Evolutionary conservation across 1,139 yeast species (phyloP), one percentile per base, ranked within the genome.

Genomic region (Debaryomyces sp.): DNA sequence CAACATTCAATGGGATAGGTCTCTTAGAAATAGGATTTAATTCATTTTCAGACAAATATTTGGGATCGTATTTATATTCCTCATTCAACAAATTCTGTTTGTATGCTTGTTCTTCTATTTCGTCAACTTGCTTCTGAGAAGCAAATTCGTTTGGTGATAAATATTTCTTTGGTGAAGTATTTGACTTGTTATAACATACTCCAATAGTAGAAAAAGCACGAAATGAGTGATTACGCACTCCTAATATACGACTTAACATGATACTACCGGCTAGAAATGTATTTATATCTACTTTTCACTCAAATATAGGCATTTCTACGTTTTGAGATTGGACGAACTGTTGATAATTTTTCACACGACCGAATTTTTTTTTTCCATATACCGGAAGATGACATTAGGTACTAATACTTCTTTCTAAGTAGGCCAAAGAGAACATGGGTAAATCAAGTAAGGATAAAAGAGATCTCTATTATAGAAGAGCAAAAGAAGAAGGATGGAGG

Each of bases 401-500:
- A 4, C 8, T 22, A 8, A 21, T 35, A 15, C 12, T 24, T 37
- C 41, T 37, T 24, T 26, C 18, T 23, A 7, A 15, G 5, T 37
- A 23, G 13, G 12, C 18, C 41, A 23, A 12, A 35, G 32, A 10
- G 15, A 44, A 12, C 23, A 92, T 94, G 98, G 98, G 99, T 45
- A 91, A 92, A 66, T 86, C 95, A 58, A 89, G 96, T 70, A 94
- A 94, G 64, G 99, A 94, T 67, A 94, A 94, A 66, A 78, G 98
- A 64, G 99, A 94, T 68, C 71, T 92, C 51, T 94, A 94, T 70
- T 84, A 82, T 62, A 77, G 97, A 63, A 84, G 89, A 63, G 99
- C 99, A 51, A 94, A 94, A 61, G 99, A 94, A 64, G 96, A 91
- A 66, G 99, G 99, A 8, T 94, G 95, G 89, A 77, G 99, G 57